Evolutionary conservation across 2,329 filamentous ascomycete species (phyloP).

Genomic region (Stagonosporopsis chrysanthemi): DNA sequence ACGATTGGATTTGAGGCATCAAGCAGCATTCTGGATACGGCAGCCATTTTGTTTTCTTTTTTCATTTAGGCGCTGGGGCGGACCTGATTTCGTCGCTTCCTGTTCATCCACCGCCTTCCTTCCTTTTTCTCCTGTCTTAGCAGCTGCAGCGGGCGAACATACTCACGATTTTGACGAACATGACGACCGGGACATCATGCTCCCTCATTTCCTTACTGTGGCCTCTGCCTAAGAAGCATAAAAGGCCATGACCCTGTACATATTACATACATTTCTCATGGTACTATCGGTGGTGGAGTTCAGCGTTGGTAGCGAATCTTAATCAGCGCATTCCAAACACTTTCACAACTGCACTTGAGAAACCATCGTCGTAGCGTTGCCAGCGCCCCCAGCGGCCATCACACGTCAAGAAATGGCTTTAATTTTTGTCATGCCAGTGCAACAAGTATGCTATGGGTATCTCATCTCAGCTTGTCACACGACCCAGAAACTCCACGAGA

Average conservation of each 20-base stretch:
- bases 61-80: constrained; percentile 1
- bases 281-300: constrained; percentile 4
- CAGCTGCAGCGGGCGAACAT: background rate
- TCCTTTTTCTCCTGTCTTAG: background rate
- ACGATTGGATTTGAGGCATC: constrained; percentile 44
- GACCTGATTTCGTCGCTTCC: background rate
- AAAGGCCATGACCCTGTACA: constrained; percentile 17
- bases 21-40: background rate
- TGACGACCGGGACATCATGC: constrained; percentile 20
- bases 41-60: background rate
- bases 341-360: background rate
- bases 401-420: too few species aligned
- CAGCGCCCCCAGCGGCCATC: too few species aligned
- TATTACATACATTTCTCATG: constrained; percentile 19
- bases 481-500: background rate
- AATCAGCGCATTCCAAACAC: constrained; percentile 1
- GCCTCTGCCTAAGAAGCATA: background rate
- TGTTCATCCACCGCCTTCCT: background rate
- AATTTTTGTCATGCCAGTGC: too few species aligned
- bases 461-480: background rate
- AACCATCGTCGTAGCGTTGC: background rate
- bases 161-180: constrained; percentile 16
- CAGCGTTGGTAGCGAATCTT: constrained; percentile 15
- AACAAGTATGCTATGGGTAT: too few species aligned
- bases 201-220: constrained; percentile 7